Evolutionary conservation across 2,329 filamentous ascomycete species (phyloP), one percentile per base, ranked within the genome.

Genomic region (Cercospora sojina): DNA sequence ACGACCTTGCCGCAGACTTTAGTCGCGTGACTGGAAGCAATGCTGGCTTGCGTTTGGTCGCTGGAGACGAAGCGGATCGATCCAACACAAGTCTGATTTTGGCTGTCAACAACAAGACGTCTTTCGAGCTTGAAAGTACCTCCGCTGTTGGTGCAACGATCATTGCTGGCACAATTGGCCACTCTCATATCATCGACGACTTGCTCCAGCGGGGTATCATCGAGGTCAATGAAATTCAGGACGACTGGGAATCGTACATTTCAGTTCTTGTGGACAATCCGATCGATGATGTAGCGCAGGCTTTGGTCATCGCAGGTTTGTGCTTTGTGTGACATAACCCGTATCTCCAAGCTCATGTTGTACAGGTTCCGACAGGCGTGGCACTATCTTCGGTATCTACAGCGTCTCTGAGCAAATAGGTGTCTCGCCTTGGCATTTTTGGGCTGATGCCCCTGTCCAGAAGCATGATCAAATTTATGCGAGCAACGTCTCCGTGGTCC

Each of bases 321-420:
- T 56, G 4, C 7, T 12, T 9, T 5, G 5, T 4, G 3, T 35
- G 12, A 18, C 13, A 20, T 1, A 6, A 12, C 3, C 1, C 2
- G 6, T 10, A 12, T 12, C 9, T 10, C 12, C 12, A 56, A 35
- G 16, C 53, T 57, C 53, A 56, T 12, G 2, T 10, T 20, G 1
- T 0, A 12, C 8, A 57, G 53, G 53, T 9, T 57, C 53, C 73
- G 88, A 91, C 74, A 85, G 86, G 63, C 82, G 89, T 68, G 88
- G 88, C 13, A 86, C 87, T 2, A 90, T 92, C 63, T 92, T 85
- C 72, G 90, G 90, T 10, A 80, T 90, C 20, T 92, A 92, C 78
- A 88, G 89, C 69, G 77, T 91, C 57, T 90, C 87, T 23, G 88
- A 91, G 77, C 88, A 91, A 75, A 91, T 91, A 65, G 90, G 90